These are phyloP conservation scores for Lophiostoma macrostomum DNA, from an alignment of 495 filamentous ascomycete genomes.

Conservation along the genomic window DNA sequence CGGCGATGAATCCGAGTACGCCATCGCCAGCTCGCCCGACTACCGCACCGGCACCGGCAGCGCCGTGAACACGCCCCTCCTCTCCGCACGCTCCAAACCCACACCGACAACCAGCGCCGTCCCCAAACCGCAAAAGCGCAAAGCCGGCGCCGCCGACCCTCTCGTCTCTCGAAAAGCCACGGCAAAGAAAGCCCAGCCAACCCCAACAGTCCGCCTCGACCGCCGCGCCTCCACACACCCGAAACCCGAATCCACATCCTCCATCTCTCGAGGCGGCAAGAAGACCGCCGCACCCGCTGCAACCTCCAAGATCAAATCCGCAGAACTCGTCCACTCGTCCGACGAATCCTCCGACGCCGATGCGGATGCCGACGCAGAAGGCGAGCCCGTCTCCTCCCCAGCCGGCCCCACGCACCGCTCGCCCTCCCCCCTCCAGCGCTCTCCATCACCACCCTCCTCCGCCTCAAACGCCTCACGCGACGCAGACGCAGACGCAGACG, in stretches of 20 bases:
- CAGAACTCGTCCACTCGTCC: conserved; percentile 26
- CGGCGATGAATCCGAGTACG: conserved; percentile 16
- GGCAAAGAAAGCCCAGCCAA: conserved; percentile 9
- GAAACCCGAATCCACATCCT: neutral
- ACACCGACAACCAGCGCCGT: neutral
- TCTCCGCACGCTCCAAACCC: conserved; percentile 13
- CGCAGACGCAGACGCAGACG: conserved; percentile 37
- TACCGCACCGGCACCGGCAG: conserved; percentile 37
- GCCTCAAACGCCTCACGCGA: neutral
- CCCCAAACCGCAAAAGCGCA: conserved; percentile 17
- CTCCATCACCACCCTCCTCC: conserved; percentile 18
- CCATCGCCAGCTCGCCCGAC: conserved; percentile 44
- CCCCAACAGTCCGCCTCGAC: conserved; percentile 32
- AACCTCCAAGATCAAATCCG: conserved; percentile 27
- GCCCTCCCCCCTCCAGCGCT: conserved; percentile 46
- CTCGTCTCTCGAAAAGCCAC: conserved; percentile 4
- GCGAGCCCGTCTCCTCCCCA: conserved; percentile 31
- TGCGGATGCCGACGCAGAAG: conserved; percentile 11
- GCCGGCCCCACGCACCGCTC: conserved; percentile 45
- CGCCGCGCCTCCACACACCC: conserved; percentile 28
- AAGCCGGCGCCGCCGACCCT: conserved; percentile 6
- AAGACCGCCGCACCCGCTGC: conserved; percentile 5
- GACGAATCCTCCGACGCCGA: conserved; percentile 24
- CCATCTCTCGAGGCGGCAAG: conserved; percentile 5
- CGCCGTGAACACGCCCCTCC: conserved; percentile 24